phyloP scores from a whole-genome alignment of 176 grass and related monocot species.

The Bothriochloa decipiens region DNA sequence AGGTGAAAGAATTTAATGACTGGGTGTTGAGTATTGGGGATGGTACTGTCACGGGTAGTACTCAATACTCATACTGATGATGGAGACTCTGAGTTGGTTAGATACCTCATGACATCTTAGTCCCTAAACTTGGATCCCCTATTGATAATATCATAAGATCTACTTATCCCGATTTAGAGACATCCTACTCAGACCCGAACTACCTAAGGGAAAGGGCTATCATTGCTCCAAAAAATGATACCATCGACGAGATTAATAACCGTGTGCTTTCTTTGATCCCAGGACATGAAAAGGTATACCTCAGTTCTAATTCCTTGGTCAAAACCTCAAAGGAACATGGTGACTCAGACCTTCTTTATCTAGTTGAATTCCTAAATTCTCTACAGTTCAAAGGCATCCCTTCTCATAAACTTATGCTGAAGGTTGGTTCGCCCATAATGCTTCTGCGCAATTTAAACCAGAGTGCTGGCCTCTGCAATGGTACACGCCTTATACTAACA shows the following conservation, averaged over 20 bases:
- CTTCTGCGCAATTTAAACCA: not conserved
- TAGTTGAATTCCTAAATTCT: not conserved
- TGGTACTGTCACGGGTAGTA: not conserved
- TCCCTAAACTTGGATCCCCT: not conserved
- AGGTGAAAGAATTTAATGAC: not conserved
- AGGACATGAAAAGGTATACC: constrained; percentile 14
- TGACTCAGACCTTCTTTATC: not conserved
- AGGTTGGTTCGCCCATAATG: too few relatives aligned
- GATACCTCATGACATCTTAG: not conserved
- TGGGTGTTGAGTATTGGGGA: constrained; percentile 2
- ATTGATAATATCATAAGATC: not conserved
- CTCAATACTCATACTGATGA: not conserved
- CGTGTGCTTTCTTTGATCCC: not conserved
- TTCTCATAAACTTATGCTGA: too few relatives aligned
- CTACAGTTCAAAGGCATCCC: too few relatives aligned
- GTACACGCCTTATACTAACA: not conserved
- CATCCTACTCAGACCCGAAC: too few relatives aligned
- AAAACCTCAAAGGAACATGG: not conserved
- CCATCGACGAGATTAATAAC: not conserved
- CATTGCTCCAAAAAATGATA: constrained; percentile 6
- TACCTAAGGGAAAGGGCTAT: too few relatives aligned
- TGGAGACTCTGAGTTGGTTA: not conserved
- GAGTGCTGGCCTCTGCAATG: not conserved
- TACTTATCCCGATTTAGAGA: too few relatives aligned
- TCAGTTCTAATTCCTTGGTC: not conserved